These are phyloP conservation scores for Sordaria brevicollis DNA, from an alignment of 495 filamentous ascomycete genomes.

Conservation along the genomic window DNA sequence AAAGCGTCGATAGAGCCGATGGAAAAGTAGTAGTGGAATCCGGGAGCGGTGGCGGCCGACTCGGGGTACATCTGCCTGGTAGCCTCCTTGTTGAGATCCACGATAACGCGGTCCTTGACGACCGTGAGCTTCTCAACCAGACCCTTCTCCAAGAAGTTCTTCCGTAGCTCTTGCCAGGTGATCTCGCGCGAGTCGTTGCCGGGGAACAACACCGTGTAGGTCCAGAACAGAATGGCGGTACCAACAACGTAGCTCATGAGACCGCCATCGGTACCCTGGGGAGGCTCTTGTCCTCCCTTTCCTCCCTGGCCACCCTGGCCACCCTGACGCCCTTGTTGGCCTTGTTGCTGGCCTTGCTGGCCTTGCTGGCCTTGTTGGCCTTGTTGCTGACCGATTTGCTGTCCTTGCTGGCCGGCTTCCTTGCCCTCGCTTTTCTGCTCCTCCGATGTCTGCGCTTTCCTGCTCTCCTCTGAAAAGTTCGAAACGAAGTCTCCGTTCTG, in stretches of 20 bases:
- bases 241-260: slow-evolving; percentile 5
- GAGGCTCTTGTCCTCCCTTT: slow-evolving; percentile 11
- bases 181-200: slow-evolving; percentile 50
- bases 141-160: slow-evolving; percentile 88
- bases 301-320: slow-evolving; percentile 20
- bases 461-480: slow-evolving; percentile 10
- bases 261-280: slow-evolving; percentile 1
- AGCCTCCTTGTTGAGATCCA: slow-evolving; percentile 78
- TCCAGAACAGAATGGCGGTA: slow-evolving; percentile 9
- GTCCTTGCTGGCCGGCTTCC: slow-evolving; percentile 13
- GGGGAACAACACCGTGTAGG: slow-evolving; percentile 12
- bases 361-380: slow-evolving; percentile 16
- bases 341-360: slow-evolving; percentile 19
- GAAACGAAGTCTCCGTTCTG: slow-evolving; percentile 8
- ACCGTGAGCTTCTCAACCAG: slow-evolving; percentile 87
- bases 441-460: slow-evolving; percentile 3
- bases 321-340: slow-evolving; percentile 17
- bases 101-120: slow-evolving; percentile 61
- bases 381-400: background rate
- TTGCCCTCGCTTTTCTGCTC: slow-evolving; percentile 10
- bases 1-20: slow-evolving; percentile 93
- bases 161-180: slow-evolving; percentile 92
- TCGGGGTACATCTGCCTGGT: slow-evolving; percentile 71
- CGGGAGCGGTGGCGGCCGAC: slow-evolving; percentile 55
- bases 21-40: slow-evolving; percentile 84